phyloP scores from a whole-genome alignment of 441 rosid genomes.

The Brassica hybrid region DNA sequence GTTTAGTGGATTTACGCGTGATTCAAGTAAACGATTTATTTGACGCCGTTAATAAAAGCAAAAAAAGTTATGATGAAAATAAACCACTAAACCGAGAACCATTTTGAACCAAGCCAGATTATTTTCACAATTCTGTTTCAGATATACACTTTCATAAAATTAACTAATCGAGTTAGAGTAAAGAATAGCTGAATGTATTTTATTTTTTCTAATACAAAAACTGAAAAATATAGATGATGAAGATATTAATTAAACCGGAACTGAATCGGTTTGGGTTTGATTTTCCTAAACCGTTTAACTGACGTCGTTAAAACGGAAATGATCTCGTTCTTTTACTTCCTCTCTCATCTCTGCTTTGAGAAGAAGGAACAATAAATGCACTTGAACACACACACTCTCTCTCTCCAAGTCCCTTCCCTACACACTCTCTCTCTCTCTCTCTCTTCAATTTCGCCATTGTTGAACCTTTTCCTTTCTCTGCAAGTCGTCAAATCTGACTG shows the following conservation, averaged over 20 bases:
- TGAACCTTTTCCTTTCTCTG: conserved; percentile 10
- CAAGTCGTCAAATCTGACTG: conserved; percentile 31
- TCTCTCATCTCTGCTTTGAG: conserved; percentile 47
- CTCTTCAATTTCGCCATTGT: conserved; percentile 31
- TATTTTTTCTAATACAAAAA: neutral
- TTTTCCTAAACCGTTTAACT: neutral
- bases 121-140: neutral
- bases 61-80: neutral
- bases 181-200: neutral
- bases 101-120: neutral
- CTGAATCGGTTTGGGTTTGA: conserved; percentile 20
- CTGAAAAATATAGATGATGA: neutral
- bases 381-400: conserved; percentile 30
- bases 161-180: neutral
- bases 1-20: conserved; percentile 21
- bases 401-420: conserved; percentile 9
- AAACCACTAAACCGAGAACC: conserved; percentile 15
- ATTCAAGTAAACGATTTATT: conserved; percentile 10
- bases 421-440: conserved; percentile 24
- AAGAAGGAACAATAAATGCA: conserved; percentile 49
- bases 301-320: conserved; percentile 31
- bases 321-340: conserved; percentile 36
- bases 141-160: neutral
- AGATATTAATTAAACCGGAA: conserved; percentile 16
- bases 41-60: conserved; percentile 25